A percentile compares a stretch with the other conserved stretches of the same genome.
These are phyloP conservation scores for Capsella bursapastoris DNA, from an alignment of 345 rosid genomes.

Conservation along the genomic window DNA sequence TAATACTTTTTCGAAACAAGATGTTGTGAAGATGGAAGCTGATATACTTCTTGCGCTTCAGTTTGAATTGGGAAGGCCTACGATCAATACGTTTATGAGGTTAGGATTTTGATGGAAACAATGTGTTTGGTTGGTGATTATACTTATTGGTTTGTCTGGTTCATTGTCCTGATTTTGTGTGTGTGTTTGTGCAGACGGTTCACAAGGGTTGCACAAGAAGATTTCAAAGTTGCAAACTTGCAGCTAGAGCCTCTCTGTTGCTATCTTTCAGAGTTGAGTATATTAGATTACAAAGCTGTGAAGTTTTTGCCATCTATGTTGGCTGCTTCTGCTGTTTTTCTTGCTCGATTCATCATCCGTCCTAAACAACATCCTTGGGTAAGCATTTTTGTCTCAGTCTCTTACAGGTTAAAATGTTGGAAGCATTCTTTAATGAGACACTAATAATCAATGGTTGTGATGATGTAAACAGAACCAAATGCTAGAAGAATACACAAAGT, in stretches of 20 bases:
- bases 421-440: neutral
- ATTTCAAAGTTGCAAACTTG: conserved; percentile 54
- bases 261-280: conserved; percentile 78
- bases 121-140: neutral
- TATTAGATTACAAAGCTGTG: conserved; percentile 69
- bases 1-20: conserved; percentile 65
- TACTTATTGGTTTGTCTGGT: neutral
- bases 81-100: conserved; percentile 66
- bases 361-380: conserved; percentile 84
- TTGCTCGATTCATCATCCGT: conserved; percentile 59
- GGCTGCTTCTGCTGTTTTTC: conserved; percentile 78
- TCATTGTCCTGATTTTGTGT: conserved; percentile 20
- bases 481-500: conserved; percentile 56
- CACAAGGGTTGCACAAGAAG: conserved; percentile 63
- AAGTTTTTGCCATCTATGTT: conserved; percentile 78
- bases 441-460: neutral
- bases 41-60: conserved; percentile 59
- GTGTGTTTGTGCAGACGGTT: conserved; percentile 54
- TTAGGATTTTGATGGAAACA: conserved; percentile 13
- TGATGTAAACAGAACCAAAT: conserved; percentile 48
- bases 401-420: neutral
- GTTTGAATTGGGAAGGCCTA: conserved; percentile 73
- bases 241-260: conserved; percentile 78
- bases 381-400: conserved; percentile 29
- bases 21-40: conserved; percentile 78